These are phyloP conservation scores for Mycosphaerella sp. DNA, from an alignment of 2,329 filamentous ascomycete species.

Conservation along the genomic window DNA sequence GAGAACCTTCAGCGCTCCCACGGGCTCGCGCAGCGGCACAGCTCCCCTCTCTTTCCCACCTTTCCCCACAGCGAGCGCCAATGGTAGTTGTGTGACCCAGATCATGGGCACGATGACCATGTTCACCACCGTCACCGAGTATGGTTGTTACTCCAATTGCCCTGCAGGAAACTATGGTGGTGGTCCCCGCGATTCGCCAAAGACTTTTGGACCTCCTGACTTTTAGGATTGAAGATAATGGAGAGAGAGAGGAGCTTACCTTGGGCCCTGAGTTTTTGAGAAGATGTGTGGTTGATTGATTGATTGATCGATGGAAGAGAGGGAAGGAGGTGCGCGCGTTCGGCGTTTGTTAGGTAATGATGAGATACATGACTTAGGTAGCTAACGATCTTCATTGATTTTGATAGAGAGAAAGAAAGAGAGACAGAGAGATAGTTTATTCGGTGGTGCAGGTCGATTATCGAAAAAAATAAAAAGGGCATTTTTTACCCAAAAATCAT, in stretches of 20 bases:
- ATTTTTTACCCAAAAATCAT: no score
- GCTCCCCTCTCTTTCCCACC: constrained; percentile 14
- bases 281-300: no score
- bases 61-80: constrained; percentile 14
- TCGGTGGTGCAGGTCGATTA: no score
- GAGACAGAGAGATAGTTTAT: no score
- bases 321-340: neutral
- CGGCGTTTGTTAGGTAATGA: neutral
- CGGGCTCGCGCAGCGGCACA: constrained; percentile 8
- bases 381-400: neutral
- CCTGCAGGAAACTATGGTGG: constrained; percentile 10
- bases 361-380: neutral
- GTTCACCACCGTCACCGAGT: constrained; percentile 20
- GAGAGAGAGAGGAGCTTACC: no score
- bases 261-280: no score
- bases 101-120: constrained; percentile 23
- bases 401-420: neutral
- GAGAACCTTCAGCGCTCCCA: neutral
- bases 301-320: no score
- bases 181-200: constrained; percentile 6
- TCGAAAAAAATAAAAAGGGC: no score
- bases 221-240: neutral
- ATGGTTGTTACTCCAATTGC: constrained; percentile 21
- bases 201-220: constrained; percentile 16
- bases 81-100: constrained; percentile 18